Evolutionary conservation across 495 filamentous ascomycete genomes (phyloP).

Genomic region (Hamigera avellanea): DNA sequence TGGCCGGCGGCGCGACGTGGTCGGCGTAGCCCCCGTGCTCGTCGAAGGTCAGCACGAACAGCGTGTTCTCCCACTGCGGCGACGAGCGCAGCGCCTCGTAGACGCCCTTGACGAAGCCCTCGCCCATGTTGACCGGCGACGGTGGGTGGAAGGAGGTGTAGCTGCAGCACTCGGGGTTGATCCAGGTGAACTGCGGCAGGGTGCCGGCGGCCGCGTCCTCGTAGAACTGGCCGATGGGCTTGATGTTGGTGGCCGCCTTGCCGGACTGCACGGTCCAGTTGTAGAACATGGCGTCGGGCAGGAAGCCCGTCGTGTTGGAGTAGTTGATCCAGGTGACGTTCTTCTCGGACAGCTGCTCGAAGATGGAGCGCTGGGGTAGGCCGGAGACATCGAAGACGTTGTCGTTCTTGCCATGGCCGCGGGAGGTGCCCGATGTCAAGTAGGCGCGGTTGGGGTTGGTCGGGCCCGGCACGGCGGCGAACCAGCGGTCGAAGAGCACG

Average conservation of each 20-base stretch:
- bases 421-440: constrained; percentile 33
- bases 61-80: constrained; percentile 34
- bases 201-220: constrained; percentile 23
- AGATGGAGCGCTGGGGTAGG: constrained; percentile 32
- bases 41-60: constrained; percentile 39
- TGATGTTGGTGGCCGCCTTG: constrained; percentile 19
- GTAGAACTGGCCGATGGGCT: constrained; percentile 24
- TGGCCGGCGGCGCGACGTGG: constrained; percentile 35
- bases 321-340: constrained; percentile 40
- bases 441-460: constrained; percentile 39
- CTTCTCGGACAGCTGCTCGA: constrained; percentile 34
- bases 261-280: constrained; percentile 28
- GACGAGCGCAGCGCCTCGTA: constrained; percentile 35
- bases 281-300: constrained; percentile 24
- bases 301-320: constrained; percentile 23
- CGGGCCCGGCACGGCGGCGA: constrained; percentile 35
- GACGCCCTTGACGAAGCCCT: constrained; percentile 36
- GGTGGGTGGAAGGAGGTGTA: constrained; percentile 37
- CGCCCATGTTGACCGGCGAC: constrained; percentile 32
- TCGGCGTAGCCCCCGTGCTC: constrained; percentile 40
- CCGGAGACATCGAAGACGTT: constrained; percentile 22
- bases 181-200: constrained; percentile 35
- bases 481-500: constrained; percentile 41
- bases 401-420: constrained; percentile 38
- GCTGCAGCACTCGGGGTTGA: constrained; percentile 42